Percentiles rank a stretch among this genome's conserved stretches.
Evolutionary conservation across 1,139 yeast genomes (phyloP).

Genomic region (Pichia inconspicua): DNA sequence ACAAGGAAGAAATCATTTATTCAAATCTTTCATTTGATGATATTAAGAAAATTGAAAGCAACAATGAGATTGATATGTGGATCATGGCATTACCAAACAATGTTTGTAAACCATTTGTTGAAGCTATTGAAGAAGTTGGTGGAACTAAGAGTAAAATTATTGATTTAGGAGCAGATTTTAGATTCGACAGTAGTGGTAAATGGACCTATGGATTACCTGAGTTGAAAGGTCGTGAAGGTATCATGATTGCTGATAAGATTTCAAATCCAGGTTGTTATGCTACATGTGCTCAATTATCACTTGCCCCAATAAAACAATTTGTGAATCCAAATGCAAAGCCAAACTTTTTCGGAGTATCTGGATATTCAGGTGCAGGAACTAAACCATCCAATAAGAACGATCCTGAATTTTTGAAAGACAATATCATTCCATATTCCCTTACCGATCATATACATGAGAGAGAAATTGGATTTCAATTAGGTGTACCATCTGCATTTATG

Average conservation of each 20-base stretch:
- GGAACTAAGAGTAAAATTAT: conserved; percentile 63
- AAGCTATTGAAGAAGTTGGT: conserved; percentile 70
- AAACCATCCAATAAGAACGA: conserved; percentile 97
- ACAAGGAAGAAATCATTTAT: conserved; percentile 69
- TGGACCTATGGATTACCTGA: conserved; percentile 96
- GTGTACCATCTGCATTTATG: conserved; percentile 73
- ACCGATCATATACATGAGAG: conserved; percentile 96
- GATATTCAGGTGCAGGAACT: conserved; percentile 98
- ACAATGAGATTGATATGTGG: conserved; percentile 86
- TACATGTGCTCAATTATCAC: conserved; percentile 91
- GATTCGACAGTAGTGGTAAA: conserved; percentile 79
- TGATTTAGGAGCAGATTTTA: conserved; percentile 91
- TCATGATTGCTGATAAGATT: conserved; percentile 72
- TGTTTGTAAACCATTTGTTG: conserved; percentile 94
- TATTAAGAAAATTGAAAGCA: conserved; percentile 65
- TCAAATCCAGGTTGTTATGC: conserved; percentile 99
- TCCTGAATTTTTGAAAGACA: conserved; percentile 60
- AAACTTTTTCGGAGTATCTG: conserved; percentile 87
- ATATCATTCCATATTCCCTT: conserved; percentile 88
- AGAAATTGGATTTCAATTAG: conserved; percentile 78
- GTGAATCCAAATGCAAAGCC: conserved; percentile 51
- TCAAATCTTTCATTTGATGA: conserved; percentile 86
- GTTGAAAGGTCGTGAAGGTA: conserved; percentile 54
- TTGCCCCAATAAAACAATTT: conserved; percentile 70
- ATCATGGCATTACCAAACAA: conserved; percentile 99